These are phyloP conservation scores for Aquilaria yunnanensis DNA, from an alignment of 345 rosid genomes.

Conservation along the genomic window DNA sequence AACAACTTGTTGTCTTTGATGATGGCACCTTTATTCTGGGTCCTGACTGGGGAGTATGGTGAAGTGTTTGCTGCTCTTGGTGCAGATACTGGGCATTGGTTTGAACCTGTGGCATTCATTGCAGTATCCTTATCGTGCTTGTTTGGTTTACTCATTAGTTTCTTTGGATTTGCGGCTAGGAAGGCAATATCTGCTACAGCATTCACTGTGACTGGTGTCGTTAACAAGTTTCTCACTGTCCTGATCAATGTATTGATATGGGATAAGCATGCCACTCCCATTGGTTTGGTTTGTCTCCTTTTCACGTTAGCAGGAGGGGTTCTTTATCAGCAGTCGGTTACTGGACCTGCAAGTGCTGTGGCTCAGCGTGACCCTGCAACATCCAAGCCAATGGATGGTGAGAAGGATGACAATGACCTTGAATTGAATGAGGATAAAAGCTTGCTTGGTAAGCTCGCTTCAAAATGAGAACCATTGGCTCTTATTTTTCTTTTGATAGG, in stretches of 20 bases:
- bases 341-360: slow-evolving; percentile 26
- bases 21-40: slow-evolving; percentile 92
- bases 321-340: slow-evolving; percentile 94
- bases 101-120: slow-evolving; percentile 47
- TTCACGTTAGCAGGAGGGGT: slow-evolving; percentile 83
- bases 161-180: slow-evolving; percentile 95
- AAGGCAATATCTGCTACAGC: slow-evolving; percentile 93
- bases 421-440: slow-evolving; percentile 37
- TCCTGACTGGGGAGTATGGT: slow-evolving; percentile 68
- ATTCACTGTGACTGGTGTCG: slow-evolving; percentile 96
- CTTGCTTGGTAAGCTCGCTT: slow-evolving; percentile 31
- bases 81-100: slow-evolving; percentile 47
- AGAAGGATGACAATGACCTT: slow-evolving; percentile 26
- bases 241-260: slow-evolving; percentile 88
- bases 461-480: slow-evolving; percentile 28
- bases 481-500: slow-evolving; percentile 6
- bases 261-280: slow-evolving; percentile 94
- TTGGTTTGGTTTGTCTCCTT: slow-evolving; percentile 86
- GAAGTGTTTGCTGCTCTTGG: slow-evolving; percentile 61
- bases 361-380: slow-evolving; percentile 28
- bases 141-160: slow-evolving; percentile 89
- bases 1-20: slow-evolving; percentile 83
- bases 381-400: slow-evolving; percentile 23
- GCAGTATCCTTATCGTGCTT: slow-evolving; percentile 81
- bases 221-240: slow-evolving; percentile 93